Conservation (phyloP, 2,329 filamentous ascomycete species). For the Microcyclospora pomicola region DNA sequence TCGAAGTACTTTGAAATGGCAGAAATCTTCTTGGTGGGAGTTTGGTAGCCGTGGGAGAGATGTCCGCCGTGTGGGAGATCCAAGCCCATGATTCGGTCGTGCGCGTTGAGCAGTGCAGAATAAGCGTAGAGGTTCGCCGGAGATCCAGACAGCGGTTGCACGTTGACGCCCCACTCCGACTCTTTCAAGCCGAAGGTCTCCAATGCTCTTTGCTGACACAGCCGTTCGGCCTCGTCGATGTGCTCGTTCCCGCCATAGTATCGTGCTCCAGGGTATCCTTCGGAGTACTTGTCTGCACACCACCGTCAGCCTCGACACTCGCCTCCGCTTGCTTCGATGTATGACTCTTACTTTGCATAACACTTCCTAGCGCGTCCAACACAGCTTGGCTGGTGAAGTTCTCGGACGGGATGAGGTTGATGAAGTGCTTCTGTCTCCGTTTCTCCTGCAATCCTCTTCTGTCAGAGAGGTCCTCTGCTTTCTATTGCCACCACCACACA, state of each 20-base stretch:
- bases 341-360: slow-evolving; percentile 67
- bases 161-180: slow-evolving; percentile 92
- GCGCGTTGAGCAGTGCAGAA: slow-evolving; percentile 89
- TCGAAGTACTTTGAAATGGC: slow-evolving; percentile 98
- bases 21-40: slow-evolving; percentile 92
- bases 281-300: slow-evolving; percentile 74
- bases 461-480: slow-evolving; percentile 3
- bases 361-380: slow-evolving; percentile 78
- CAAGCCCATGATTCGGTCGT: slow-evolving; percentile 93
- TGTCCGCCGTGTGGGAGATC: slow-evolving; percentile 91
- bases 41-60: slow-evolving; percentile 95
- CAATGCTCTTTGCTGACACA: slow-evolving; percentile 82
- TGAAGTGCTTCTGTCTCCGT: slow-evolving; percentile 90
- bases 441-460: slow-evolving; percentile 55
- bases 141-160: slow-evolving; percentile 59
- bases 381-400: slow-evolving; percentile 93
- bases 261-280: slow-evolving; percentile 88
- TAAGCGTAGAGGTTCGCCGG: slow-evolving; percentile 97
- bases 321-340: neutral
- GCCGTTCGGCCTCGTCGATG: slow-evolving; percentile 77
- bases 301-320: neutral
- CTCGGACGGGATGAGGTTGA: slow-evolving; percentile 91
- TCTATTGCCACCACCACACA: neutral
- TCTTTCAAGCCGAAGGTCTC: slow-evolving; percentile 73
- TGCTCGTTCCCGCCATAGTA: slow-evolving; percentile 97